These are phyloP conservation scores for Saksenaea oblongispora DNA, from an alignment of 371 early-diverging fungal species.

Conservation along the genomic window DNA sequence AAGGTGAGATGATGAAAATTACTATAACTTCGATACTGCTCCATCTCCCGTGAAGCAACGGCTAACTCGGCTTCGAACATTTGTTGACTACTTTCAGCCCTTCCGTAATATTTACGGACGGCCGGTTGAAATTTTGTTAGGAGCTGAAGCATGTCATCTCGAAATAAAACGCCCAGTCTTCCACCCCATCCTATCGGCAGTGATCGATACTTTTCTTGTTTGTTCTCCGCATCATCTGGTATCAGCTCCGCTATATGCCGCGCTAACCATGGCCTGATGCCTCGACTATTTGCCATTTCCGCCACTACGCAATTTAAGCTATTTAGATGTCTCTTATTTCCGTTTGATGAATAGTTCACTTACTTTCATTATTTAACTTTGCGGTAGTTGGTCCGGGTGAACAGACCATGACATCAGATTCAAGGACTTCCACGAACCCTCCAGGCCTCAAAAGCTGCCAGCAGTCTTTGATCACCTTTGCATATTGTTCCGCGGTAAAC, in stretches of 20 bases:
- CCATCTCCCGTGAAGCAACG: slow-evolving; percentile 18
- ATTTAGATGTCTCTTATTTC: neutral
- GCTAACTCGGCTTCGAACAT: slow-evolving; percentile 1
- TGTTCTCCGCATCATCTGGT: slow-evolving; percentile 18
- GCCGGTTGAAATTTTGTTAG: slow-evolving; percentile 16
- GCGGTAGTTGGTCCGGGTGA: slow-evolving; percentile 35
- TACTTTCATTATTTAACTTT: slow-evolving; percentile 32
- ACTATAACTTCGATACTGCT: slow-evolving; percentile 30
- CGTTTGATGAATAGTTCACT: neutral
- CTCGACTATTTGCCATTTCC: slow-evolving; percentile 21
- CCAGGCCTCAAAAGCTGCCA: slow-evolving; percentile 29
- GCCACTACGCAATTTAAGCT: slow-evolving; percentile 15
- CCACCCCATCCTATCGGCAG: slow-evolving; percentile 40
- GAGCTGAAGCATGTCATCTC: slow-evolving; percentile 25
- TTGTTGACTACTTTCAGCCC: slow-evolving; percentile 5
- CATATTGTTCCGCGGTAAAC: slow-evolving; percentile 27
- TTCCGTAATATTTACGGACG: slow-evolving; percentile 12
- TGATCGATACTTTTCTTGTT: slow-evolving; percentile 26
- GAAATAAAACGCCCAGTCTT: slow-evolving; percentile 26
- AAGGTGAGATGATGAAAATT: slow-evolving; percentile 25
- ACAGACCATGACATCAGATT: slow-evolving; percentile 30
- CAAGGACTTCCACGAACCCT: slow-evolving; percentile 32
- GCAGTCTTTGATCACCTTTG: slow-evolving; percentile 22
- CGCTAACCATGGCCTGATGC: slow-evolving; percentile 27
- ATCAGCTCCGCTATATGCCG: slow-evolving; percentile 18